Base-by-base conservation (phyloP, 2,329 filamentous ascomycete genomes). In the Pseudogymnoascus sp. region DNA sequence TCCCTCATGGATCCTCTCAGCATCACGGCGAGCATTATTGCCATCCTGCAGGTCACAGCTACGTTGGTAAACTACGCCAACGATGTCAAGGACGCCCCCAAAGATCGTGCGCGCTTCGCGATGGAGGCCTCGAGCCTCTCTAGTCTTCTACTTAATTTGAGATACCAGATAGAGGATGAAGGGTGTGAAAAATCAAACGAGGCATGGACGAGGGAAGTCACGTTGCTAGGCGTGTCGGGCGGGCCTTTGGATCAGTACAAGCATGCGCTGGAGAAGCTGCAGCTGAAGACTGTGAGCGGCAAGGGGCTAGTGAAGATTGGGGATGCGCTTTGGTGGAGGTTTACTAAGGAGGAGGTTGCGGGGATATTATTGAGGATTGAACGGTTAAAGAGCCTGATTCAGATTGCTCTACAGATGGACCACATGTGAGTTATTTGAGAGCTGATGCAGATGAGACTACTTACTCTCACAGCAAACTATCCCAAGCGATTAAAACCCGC, bases 31-130 rank as follows among this genome's bases (percentile, higher is more conserved):
- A 29, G 44, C 44, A 50, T 50, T 31, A 50, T 62, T 59, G 61
- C 61, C 31, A 50, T 62, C 16, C 14, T 62, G 10, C 42, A 62
- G 38, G n/a, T 62, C 24, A 56, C 61, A 21, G 35, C 19, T 5
- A 19, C 62, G 11, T 8, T 61, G n/a, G 35, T 61, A 7, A 38
- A 16, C 3, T 63, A 35, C 31, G 24, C 47, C 21, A 31, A 24
- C 29, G 50, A 61, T 24, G 53, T 63, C 53, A 60, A 63, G n/a
- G 62, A 42, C 16, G 62, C 50, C 26, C 37, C 62, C n/a, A 60
- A 60, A 61, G 62, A 60, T 13, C 47, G 47, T 63, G 24, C 33
- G 37, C 14, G 29, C 14, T 37, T 35, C 1, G 38, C 50, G 21
- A 33, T 60, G 21, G 53, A 63, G 19, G 26, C 26, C 2, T 62